Percentiles rank a stretch among this genome's conserved stretches.
phyloP scores from a whole-genome alignment of 1,139 yeast species.

The Petasospora fabianii region DNA sequence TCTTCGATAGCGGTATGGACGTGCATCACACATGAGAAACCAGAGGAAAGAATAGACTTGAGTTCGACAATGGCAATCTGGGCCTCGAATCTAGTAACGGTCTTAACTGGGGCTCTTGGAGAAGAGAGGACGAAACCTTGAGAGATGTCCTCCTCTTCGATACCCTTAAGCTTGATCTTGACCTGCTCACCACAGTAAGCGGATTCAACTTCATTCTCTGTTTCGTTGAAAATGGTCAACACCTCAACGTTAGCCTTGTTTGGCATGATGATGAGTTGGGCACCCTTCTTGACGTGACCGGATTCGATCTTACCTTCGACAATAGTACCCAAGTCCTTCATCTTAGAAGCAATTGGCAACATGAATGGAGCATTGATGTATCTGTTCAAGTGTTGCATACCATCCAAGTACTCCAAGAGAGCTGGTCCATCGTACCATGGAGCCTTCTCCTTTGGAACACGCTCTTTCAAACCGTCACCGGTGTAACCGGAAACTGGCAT shows the following conservation, averaged over 20 bases:
- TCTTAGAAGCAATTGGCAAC: constrained; percentile 92
- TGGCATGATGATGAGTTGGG: constrained; percentile 83
- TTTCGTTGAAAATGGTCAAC: constrained; percentile 82
- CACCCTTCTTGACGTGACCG: constrained; percentile 84
- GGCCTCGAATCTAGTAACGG: constrained; percentile 89
- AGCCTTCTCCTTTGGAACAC: constrained; percentile 64
- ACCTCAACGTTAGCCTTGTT: constrained; percentile 82
- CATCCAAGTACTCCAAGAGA: constrained; percentile 82
- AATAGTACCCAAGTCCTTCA: constrained; percentile 94
- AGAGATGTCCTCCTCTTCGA: constrained; percentile 94
- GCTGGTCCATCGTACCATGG: constrained; percentile 97
- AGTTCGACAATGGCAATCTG: constrained; percentile 96
- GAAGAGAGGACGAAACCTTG: constrained; percentile 91
- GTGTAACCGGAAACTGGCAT: constrained; percentile 99
- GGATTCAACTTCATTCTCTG: constrained; percentile 88
- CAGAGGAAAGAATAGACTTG: constrained; percentile 88
- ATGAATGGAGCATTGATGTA: constrained; percentile 91
- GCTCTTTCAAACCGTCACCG: constrained; percentile 93
- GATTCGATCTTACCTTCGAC: constrained; percentile 98
- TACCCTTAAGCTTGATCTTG: constrained; percentile 85
- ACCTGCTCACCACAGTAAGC: constrained; percentile 98
- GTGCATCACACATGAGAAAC: constrained; percentile 98
- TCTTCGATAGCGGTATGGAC: constrained; percentile 98
- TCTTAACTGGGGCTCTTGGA: constrained; percentile 80
- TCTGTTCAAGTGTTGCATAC: constrained; percentile 78